Evolutionary conservation across 164 flowering plant species (phyloP), one percentile per base, ranked within the genome.

Genomic region (Macadamia tetraphylla): DNA sequence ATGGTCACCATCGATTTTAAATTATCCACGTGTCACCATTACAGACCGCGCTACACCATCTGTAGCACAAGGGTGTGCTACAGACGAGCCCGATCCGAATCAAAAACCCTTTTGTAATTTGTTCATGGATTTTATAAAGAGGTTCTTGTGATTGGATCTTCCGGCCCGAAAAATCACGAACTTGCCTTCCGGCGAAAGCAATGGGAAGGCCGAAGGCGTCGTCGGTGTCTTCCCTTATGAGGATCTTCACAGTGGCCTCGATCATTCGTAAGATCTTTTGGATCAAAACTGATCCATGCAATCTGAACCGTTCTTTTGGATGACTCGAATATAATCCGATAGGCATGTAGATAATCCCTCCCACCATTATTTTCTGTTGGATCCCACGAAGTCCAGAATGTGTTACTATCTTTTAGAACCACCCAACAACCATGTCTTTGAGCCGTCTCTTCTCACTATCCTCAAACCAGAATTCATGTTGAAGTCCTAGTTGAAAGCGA

Each of bases 101-200:
- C 23, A 23, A 23, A 0, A 23, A 23, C 23, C 23, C 23, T 23
- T 23, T 23, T 23, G 23, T 23, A 23, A 23, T 23, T 23, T 23
- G 23, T 23, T 23, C 23, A 23, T 23, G 23, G 23, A 23, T 23
- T 23, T 23, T 1, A 93, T 74, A 78, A 84, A 91, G 17, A 93
- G 73, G 56, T 93, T 93, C 75, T 93, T 91, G 71, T 87, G 76
- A 1, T 97, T 94, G 1, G 91, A 77, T 15, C 98, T 80, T 0
- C 95, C 97, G 0, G 96, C 89, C 18, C 97, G 82, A 71, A 93
- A 88, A 15, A 89, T 88, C 6, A 91, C 7, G 9, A 18, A 77
- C 67, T 86, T 84, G 0, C 98, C 96, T 66, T 93, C 97, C 8
- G 95, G 97, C 9, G 97, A 93, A 70, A 86, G 83, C 0, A 94